phyloP scores from a whole-genome alignment of 176 grass and related monocot species.

The Ananas comosus region DNA sequence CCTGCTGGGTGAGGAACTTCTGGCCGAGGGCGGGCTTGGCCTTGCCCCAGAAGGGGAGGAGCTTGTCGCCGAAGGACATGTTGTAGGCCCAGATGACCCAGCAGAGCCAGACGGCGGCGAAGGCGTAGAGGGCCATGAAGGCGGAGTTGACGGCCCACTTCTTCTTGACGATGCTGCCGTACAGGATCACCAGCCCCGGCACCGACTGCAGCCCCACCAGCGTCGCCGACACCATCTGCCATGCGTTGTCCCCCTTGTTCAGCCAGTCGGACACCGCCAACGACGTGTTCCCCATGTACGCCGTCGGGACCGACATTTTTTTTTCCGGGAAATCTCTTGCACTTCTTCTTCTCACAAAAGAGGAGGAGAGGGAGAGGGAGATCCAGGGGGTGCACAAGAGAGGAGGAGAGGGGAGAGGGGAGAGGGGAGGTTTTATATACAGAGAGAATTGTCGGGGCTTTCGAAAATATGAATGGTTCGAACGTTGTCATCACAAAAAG shows the following conservation, averaged over 20 bases:
- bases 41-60: slow-evolving; percentile 86
- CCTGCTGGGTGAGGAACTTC: slow-evolving; percentile 48
- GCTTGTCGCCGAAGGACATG: slow-evolving; percentile 80
- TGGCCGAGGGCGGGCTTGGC: slow-evolving; percentile 49
- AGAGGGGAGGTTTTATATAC: background rate
- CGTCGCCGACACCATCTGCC: slow-evolving; percentile 88
- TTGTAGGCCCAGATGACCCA: slow-evolving; percentile 89
- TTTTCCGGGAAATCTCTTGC: slow-evolving; percentile 9
- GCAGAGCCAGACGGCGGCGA: slow-evolving; percentile 84
- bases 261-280: slow-evolving; percentile 35
- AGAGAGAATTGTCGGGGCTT: slow-evolving; percentile 9
- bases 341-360: background rate
- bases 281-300: slow-evolving; percentile 24
- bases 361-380: slow-evolving; percentile 5
- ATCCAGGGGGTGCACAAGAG: background rate
- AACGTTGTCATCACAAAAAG: background rate
- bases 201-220: slow-evolving; percentile 81
- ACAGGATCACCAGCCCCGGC: slow-evolving; percentile 72
- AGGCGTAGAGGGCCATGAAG: slow-evolving; percentile 95
- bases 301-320: slow-evolving; percentile 22
- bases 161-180: slow-evolving; percentile 98
- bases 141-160: slow-evolving; percentile 94
- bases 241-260: slow-evolving; percentile 92
- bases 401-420: background rate
- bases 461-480: slow-evolving; percentile 4